These are phyloP conservation scores for Magnolia officinalis DNA, from an alignment of 164 flowering plant species.

Conservation along the genomic window DNA sequence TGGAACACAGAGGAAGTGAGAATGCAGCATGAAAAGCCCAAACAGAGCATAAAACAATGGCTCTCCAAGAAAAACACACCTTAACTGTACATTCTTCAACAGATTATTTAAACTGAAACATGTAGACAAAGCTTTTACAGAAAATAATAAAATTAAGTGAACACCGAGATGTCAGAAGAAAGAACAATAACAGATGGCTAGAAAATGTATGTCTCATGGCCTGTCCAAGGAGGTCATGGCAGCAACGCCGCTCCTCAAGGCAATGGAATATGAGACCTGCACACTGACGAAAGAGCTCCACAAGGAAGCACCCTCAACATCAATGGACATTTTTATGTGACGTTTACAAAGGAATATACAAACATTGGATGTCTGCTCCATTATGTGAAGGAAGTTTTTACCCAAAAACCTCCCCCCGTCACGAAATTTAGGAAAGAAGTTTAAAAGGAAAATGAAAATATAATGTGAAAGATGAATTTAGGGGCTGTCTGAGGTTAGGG, in stretches of 20 bases:
- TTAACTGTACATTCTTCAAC: too few relatives aligned
- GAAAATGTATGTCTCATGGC: conserved; percentile 7
- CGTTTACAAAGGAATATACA: conserved; percentile 13
- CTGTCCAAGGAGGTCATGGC: conserved; percentile 11
- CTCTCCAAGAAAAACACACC: too few relatives aligned
- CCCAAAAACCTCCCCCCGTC: conserved; percentile 11
- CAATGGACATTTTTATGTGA: conserved; percentile 4
- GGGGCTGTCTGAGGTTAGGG: too few relatives aligned
- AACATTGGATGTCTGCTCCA: conserved; percentile 15
- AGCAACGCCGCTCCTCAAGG: conserved; percentile 13
- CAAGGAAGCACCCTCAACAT: conserved; percentile 7
- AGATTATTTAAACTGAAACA: too few relatives aligned
- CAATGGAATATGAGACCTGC: conserved; percentile 19
- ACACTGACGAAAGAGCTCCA: background rate
- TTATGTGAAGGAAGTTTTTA: background rate
- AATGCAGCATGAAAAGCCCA: background rate
- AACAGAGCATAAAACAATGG: too few relatives aligned
- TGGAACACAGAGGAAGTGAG: conserved; percentile 9
- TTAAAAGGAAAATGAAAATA: background rate
- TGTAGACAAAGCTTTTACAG: too few relatives aligned
- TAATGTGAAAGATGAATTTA: too few relatives aligned
- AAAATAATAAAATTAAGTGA: too few relatives aligned
- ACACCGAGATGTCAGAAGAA: too few relatives aligned
- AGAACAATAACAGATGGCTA: too few relatives aligned
- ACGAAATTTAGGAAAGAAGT: background rate